Evolutionary conservation across 2,329 filamentous ascomycete species (phyloP), one percentile per base, ranked within the genome.

Genomic region (Amesomyces nigricolor): DNA sequence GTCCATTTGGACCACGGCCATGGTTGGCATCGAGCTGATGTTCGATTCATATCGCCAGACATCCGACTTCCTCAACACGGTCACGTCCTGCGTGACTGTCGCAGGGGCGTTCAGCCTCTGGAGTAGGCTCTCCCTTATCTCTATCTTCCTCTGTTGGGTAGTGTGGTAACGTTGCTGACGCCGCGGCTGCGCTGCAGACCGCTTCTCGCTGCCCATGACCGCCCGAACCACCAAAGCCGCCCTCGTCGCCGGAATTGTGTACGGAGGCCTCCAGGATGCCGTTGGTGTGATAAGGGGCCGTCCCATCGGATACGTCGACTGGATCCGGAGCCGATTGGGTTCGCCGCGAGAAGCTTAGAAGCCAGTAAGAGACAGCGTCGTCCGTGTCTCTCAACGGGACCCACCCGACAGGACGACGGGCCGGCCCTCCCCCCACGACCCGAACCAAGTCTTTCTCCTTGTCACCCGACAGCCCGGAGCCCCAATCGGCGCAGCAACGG

Each of bases 51-150:
- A 85, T 62, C 78, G 84, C 48, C 80, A 81, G 43, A 76, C 78
- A 54, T 82, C 84, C 68, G 92, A 97, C 71, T 85, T 91, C 65
- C 68, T 89, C 64, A 92, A 87, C 61, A 95, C 89, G 0, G 82
- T 90, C 5, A 78, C 91, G 56, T 91, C 94, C 26, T 91, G 89
- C 46, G 75, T 96, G 69, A 87, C 88, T 0, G 86, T 94, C 37
- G 89, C 91, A 0, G 92, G 92, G 2, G 78, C 85, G 8, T 96
- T 96, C 76, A 95, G 91, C 68, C 74, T 91, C 56, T 87, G 88
- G 82, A 88, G 90, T 91, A 78, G 16, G 53, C 39, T 22, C 14
- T 29, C 47, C 32, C 32, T 13, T 3, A 10, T 9, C 22, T 14
- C 10, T 26, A 10, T 22, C 19, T 46, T 22, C 14, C 19, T 3